Base-by-base conservation (phyloP, 179 eudicot species). In the Sideroxylon spinosum region DNA sequence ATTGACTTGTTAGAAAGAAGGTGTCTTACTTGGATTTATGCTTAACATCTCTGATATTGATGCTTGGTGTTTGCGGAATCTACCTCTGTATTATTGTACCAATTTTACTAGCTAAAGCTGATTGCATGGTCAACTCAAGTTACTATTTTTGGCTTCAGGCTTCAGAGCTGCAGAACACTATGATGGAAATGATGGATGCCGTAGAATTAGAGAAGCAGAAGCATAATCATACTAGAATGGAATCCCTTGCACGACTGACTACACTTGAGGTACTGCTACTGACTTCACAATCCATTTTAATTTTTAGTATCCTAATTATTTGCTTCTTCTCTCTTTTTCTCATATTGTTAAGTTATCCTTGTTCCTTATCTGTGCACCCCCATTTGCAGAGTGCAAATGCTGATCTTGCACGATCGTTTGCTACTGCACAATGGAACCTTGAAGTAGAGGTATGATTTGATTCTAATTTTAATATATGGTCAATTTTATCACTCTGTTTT, bases 101-200 rank as follows among this genome's bases (percentile, higher is more conserved):
- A 28, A 63, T 25, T 80, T 57, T 9, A 11, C 19, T 23, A 28
- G 11, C 20, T 22, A 8, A 19, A 22, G 16, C 17, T n/a, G 44
- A 53, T 44, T 79, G 20, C 48, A 59, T 59, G 25, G 75, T 52
- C 37, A 25, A 25, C 28, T 46, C 22, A 75, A 16, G 20, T 69
- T 50, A 20, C 61, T 5, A 49, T 17, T 68, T 53, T 79, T 17
- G 55, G 49, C 23, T 48, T 68, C 84, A 95, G 98, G 98, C 97
- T 79, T 91, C 91, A 50, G 91, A 95, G 76, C 82, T 95, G 81
- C 98, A 95, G 79, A 88, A 89, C 56, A 88, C 89, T 56, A 95
- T 86, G 89, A 95, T 90, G 89, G 97, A 93, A 78, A 91, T 81
- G 78, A 93, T 95, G 98, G 97, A 95, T 79, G 98, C 98, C 65